Percentiles rank a stretch among this genome's conserved stretches.
Evolutionary conservation across 1,284 basidiomycete genomes (phyloP).

Genomic region (Ustilago loliicola): DNA sequence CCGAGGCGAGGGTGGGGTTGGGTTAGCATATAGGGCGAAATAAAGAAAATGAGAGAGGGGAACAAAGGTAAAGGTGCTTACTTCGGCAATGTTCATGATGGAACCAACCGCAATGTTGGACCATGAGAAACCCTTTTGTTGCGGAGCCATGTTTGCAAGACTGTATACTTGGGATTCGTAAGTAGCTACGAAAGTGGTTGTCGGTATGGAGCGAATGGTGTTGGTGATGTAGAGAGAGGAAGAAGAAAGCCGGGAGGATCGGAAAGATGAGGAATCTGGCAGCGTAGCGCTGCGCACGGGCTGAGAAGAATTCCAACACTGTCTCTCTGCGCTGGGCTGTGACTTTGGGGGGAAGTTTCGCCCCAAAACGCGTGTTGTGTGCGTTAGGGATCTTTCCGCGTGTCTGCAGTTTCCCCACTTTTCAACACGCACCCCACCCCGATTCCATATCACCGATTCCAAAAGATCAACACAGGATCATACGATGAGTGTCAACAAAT

Average conservation of each 20-base stretch:
- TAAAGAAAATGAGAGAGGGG: background rate
- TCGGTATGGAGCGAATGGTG: background rate
- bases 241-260: background rate
- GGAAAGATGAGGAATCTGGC: constrained; percentile 1
- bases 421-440: no score
- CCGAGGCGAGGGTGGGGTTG: no score
- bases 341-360: no score
- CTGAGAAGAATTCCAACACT: background rate
- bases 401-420: no score
- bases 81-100: constrained; percentile 81
- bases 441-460: no score
- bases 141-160: constrained; percentile 73
- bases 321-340: background rate
- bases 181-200: background rate
- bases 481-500: no score
- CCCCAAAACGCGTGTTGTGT: no score
- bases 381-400: no score
- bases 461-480: no score
- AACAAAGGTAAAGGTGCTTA: no score
- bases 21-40: constrained; percentile 12
- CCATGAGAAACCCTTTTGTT: constrained; percentile 90
- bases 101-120: constrained; percentile 98
- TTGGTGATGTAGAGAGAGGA: background rate
- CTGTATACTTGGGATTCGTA: no score
- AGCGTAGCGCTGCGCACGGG: no score